A percentile compares a stretch with the other conserved stretches of the same genome.
phyloP scores from a whole-genome alignment of 768 basidiomycete genomes.

The Mycena filopes region DNA sequence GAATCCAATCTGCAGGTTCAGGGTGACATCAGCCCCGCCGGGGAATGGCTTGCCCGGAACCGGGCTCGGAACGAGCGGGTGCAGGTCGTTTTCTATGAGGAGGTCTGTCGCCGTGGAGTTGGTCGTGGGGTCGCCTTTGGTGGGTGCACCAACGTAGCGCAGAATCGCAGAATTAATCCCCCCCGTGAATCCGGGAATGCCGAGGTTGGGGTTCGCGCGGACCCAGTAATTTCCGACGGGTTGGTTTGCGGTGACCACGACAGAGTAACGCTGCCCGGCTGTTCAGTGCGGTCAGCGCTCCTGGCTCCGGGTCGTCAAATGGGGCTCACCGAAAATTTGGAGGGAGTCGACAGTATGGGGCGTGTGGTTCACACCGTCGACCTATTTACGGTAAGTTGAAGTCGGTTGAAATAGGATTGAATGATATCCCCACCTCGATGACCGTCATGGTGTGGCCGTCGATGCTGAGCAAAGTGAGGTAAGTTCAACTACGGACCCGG shows the following conservation, averaged over 20 bases:
- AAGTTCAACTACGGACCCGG: neutral
- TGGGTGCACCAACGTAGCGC: slow-evolving; percentile 48
- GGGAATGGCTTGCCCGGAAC: slow-evolving; percentile 45
- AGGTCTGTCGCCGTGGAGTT: slow-evolving; percentile 38
- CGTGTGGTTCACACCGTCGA: slow-evolving; percentile 50
- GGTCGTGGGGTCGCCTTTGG: slow-evolving; percentile 46
- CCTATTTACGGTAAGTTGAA: slow-evolving; percentile 32
- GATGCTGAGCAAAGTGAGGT: slow-evolving; percentile 47
- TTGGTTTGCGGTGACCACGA: slow-evolving; percentile 52
- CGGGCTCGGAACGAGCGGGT: slow-evolving; percentile 42
- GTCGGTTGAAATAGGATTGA: slow-evolving; percentile 50
- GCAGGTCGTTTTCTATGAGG: slow-evolving; percentile 51
- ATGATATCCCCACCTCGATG: slow-evolving; percentile 10
- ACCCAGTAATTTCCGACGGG: slow-evolving; percentile 56
- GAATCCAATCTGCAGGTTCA: slow-evolving; percentile 48
- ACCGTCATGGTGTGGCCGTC: slow-evolving; percentile 52
- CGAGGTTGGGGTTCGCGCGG: slow-evolving; percentile 46
- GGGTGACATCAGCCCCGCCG: slow-evolving; percentile 54
- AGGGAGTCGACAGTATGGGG: slow-evolving; percentile 52
- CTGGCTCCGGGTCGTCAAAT: slow-evolving; percentile 20
- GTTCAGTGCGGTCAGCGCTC: no score
- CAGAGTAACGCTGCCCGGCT: slow-evolving; percentile 56
- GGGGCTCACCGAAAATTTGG: slow-evolving; percentile 44
- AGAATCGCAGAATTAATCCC: slow-evolving; percentile 58
- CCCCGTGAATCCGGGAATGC: slow-evolving; percentile 40